These are phyloP conservation scores for Fraxinus paxiana DNA, from an alignment of 305 asterid genomes.

Conservation along the genomic window DNA sequence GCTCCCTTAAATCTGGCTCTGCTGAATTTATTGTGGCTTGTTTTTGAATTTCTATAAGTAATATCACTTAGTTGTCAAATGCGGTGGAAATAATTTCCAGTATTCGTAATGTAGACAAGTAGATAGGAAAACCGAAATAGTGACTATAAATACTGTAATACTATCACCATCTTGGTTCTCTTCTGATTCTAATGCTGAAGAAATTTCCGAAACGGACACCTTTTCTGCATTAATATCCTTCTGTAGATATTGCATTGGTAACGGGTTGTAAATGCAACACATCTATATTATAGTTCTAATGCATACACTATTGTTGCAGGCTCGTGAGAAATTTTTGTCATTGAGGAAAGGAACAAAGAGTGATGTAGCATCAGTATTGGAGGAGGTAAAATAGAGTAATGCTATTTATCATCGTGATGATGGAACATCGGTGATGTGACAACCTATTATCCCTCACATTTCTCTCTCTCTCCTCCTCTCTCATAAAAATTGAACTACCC, in stretches of 20 bases:
- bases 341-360: conserved; percentile 87
- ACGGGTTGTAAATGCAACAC: not conserved
- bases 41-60: conserved; percentile 9
- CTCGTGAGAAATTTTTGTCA: conserved; percentile 94
- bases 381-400: conserved; percentile 62
- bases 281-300: conserved; percentile 17
- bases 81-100: not conserved
- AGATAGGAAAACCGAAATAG: not conserved
- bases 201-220: not conserved
- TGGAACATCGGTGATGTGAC: not conserved
- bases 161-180: not conserved
- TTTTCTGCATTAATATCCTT: conserved; percentile 1
- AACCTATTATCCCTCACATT: not conserved
- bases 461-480: not conserved
- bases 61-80: not conserved
- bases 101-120: not conserved
- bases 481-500: not conserved
- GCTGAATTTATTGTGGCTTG: not conserved
- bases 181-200: not conserved
- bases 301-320: conserved; percentile 43
- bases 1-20: conserved; percentile 2
- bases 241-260: not conserved
- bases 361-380: conserved; percentile 72
- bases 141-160: conserved; percentile 4
- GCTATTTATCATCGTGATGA: not conserved